Evolutionary conservation across 192 early-diverging fungal species (phyloP).

Genomic region (Coemansia sp.): DNA sequence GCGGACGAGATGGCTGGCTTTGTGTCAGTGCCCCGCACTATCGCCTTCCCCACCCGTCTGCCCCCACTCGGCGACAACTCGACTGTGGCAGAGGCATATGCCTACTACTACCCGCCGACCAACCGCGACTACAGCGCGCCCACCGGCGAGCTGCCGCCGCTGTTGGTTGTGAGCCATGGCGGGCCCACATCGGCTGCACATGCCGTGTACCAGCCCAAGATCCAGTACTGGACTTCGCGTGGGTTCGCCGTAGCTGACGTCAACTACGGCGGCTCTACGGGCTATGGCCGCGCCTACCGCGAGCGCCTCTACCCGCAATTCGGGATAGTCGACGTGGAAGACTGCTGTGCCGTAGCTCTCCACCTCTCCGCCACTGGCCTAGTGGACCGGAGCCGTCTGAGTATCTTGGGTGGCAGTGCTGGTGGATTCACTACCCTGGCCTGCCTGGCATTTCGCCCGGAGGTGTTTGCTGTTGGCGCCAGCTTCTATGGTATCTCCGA

Average conservation of each 20-base stretch:
- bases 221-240: conserved; percentile 77
- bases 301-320: conserved; percentile 69
- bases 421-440: conserved; percentile 70
- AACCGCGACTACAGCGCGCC: conserved; percentile 58
- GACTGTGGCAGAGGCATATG: conserved; percentile 40
- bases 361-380: conserved; percentile 57
- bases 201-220: conserved; percentile 46
- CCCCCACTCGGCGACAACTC: conserved; percentile 16
- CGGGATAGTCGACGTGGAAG: conserved; percentile 75
- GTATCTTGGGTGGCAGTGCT: conserved; percentile 67
- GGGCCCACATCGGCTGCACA: conserved; percentile 60
- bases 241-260: conserved; percentile 71
- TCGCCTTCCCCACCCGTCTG: conserved; percentile 61
- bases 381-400: conserved; percentile 62
- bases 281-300: conserved; percentile 72
- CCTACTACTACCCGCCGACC: conserved; percentile 63
- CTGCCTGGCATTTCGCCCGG: conserved; percentile 62
- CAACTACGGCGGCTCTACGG: conserved; percentile 78
- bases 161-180: conserved; percentile 69
- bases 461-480: conserved; percentile 71
- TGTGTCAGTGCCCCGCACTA: conserved; percentile 62
- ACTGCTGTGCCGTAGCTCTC: conserved; percentile 69
- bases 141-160: conserved; percentile 61
- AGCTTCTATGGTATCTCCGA: conserved; percentile 73
- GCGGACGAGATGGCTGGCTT: conserved; percentile 19